Percentiles rank a stretch among this genome's conserved stretches.
Conservation (phyloP, 306 rosid species). For the Cucurbita moschata region DNA sequence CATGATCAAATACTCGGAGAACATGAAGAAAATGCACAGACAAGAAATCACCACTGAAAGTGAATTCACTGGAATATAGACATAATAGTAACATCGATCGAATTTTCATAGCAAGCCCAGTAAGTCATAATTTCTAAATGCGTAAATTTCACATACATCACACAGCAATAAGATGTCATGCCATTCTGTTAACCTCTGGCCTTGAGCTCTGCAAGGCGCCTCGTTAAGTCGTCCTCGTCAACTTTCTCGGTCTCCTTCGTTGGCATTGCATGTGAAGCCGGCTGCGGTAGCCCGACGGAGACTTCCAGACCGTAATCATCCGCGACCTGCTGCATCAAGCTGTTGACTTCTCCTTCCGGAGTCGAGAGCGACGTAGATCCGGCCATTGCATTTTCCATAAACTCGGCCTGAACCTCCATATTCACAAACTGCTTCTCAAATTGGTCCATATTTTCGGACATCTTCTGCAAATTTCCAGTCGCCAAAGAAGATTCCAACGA, state of each 20-base stretch:
- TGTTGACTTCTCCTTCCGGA: slow-evolving; percentile 89
- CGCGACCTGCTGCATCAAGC: slow-evolving; percentile 93
- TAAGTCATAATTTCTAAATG: not conserved
- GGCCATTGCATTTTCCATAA: slow-evolving; percentile 95
- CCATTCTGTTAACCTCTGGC: slow-evolving; percentile 54
- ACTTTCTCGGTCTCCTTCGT: slow-evolving; percentile 72
- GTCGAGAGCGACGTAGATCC: slow-evolving; percentile 87
- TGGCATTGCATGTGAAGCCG: slow-evolving; percentile 81
- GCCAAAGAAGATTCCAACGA: slow-evolving; percentile 61
- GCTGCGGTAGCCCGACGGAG: slow-evolving; percentile 81
- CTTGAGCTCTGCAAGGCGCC: slow-evolving; percentile 95
- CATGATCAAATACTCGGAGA: not conserved
- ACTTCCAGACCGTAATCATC: slow-evolving; percentile 95
- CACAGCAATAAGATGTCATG: not conserved
- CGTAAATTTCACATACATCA: slow-evolving; percentile 7
- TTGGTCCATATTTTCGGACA: slow-evolving; percentile 91
- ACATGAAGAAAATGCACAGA: not conserved
- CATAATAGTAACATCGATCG: not conserved
- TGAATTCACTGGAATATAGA: not conserved
- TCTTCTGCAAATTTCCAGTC: slow-evolving; percentile 90
- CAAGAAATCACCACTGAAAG: not conserved
- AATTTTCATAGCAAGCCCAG: not conserved
- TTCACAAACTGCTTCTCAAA: slow-evolving; percentile 96
- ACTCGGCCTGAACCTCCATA: slow-evolving; percentile 98
- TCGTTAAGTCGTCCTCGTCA: slow-evolving; percentile 75